Base-by-base conservation (phyloP, 768 basidiomycete genomes). In the Solioccasus polychromus region DNA sequence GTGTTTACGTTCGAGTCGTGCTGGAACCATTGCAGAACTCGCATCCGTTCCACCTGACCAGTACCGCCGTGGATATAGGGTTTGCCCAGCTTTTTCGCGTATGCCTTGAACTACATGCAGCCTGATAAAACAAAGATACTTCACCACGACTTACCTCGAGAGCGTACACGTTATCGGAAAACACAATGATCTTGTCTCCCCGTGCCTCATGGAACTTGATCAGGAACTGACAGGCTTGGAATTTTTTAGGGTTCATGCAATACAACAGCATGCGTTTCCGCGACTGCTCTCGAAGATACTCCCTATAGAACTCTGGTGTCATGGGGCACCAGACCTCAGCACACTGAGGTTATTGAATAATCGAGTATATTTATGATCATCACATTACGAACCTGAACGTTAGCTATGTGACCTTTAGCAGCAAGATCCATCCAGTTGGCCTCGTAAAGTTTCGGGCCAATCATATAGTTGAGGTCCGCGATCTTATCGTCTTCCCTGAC, bases 391-490 rank as follows among this genome's bases (percentile, higher is more conserved):
- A 93, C 93, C 83, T 98, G 94, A n/a, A 99, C 96, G 61, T 96
- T 98, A 7, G 96, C 96, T 61, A 99, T 99, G 67, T 99, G 96
- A 2, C 96, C 96, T 68, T 98, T 98, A 50, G 92, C 92, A 42
- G 96, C 96, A 55, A 99, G 82, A 67, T 99, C 96, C 95, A 99
- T 98, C 96, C 96, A 99, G 64, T 99, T 99, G 5, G 96, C 96
- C 69, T 99, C 96, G 62, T 99, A 99, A 24, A 99, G 77, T 68
- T 99, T 99, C 9, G 96, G 96, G 7, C 96, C 96, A 65, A 99
- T 98, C 85, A 98, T 90, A 61, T 98, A 99, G 63, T 98, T 98
- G 45, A 99, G 73, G 69, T 99, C 96, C 14, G 88, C 86, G 60
- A 99, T 98, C 72, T 97, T 97, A 67, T 99, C 96, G 61, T 99